Conservation (phyloP, 2,329 filamentous ascomycete species). For the Pseudogymnoascus pannorum region DNA sequence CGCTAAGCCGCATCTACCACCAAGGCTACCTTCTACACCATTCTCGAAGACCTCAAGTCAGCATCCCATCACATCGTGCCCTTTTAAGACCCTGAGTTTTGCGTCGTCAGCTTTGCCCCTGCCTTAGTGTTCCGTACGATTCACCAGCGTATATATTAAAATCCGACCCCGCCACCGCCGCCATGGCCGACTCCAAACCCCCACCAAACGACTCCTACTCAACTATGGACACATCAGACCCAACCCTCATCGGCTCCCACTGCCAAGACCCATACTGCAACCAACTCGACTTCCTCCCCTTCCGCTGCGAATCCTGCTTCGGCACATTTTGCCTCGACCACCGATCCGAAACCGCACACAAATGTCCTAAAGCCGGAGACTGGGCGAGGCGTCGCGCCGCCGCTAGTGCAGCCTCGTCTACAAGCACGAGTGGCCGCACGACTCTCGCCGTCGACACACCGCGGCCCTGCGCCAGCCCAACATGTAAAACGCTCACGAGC, state of each 20-base stretch:
- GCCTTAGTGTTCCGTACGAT: neutral
- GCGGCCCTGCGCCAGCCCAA: constrained; percentile 59
- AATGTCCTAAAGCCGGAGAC: constrained; percentile 52
- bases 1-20: neutral
- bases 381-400: constrained; percentile 54
- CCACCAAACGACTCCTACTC: constrained; percentile 52
- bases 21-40: constrained; percentile 7
- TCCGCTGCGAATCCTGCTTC: constrained; percentile 82
- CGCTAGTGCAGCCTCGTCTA: constrained; percentile 47
- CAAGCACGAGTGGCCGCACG: constrained; percentile 34
- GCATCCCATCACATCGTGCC: neutral
- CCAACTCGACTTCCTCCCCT: constrained; percentile 92
- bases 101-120: neutral
- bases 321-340: constrained; percentile 90
- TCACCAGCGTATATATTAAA: constrained; percentile 4
- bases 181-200: constrained; percentile 47
- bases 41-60: constrained; percentile 8
- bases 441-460: constrained; percentile 49
- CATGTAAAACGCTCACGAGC: constrained; percentile 63
- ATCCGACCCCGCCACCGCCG: constrained; percentile 18
- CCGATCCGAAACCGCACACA: constrained; percentile 76
- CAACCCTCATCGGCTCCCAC: constrained; percentile 79
- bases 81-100: neutral
- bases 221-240: constrained; percentile 69
- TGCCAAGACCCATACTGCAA: constrained; percentile 90